Evolutionary conservation across 1,139 yeast genomes (phyloP), one percentile per base, ranked within the genome.

Genomic region (Fermentozyma sake): DNA sequence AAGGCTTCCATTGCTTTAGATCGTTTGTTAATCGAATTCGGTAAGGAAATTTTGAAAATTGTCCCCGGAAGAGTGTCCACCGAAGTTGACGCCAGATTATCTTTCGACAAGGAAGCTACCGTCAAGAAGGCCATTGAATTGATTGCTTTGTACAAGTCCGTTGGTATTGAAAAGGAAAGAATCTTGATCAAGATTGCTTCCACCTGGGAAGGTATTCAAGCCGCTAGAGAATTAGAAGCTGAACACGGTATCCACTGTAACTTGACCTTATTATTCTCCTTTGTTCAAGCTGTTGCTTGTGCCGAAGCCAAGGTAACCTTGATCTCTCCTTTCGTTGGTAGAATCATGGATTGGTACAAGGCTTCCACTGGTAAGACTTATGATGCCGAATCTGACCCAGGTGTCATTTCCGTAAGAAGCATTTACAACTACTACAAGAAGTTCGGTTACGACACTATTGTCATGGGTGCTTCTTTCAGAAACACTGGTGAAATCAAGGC

Each of bases 401-500:
- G 98, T 82, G 98, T 91, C 42, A 38, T 70, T 37, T 86, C 96
- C 29, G 99, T 91, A 50, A 81, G 79, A 63, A 58, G 57, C 38
- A 91, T 91, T 62, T 91, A 61, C 85, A 84, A 89, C 83, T 91
- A 91, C 81, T 91, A 91, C 84, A 91, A 91, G 80, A 91, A 91
- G 73, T 86, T 63, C 65, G 93, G 81, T 48, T 91, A 91, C 79
- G 74, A 91, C 54, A 91, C 98, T 64, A 89, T 91, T 60, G 98
- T 91, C 55, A 91, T 91, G 98, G 99, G 98, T 66, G 99, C 99
- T 39, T 89, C 97, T 35, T 91, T 91, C 89, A 89, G 99, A 80
- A 93, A 89, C 75, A 68, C 73, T 43, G 96, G 93, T 46, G 98
- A 91, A 72, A 87, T 91, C 68, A 83, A 81, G 68, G 95, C 94